Conservation (phyloP, 805 yeast genomes). For the Teunomyces cretensis region DNA sequence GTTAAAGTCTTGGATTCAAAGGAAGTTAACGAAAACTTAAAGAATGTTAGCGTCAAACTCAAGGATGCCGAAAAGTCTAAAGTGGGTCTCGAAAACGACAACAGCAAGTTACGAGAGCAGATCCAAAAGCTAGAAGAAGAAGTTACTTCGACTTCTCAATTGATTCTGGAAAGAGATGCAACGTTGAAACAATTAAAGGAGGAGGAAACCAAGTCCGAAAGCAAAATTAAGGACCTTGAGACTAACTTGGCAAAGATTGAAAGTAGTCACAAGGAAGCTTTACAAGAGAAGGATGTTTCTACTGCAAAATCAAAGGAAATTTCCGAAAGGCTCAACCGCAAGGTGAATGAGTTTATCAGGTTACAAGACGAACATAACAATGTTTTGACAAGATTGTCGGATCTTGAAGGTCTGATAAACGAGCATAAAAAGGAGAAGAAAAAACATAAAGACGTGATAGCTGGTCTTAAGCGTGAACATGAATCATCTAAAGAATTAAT, state of each 20-base stretch:
- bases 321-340: slow-evolving; percentile 7
- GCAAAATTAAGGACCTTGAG: slow-evolving; percentile 27
- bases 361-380: slow-evolving; percentile 10
- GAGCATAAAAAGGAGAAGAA: slow-evolving; percentile 9
- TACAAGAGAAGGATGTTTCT: slow-evolving; percentile 29
- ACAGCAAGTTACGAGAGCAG: slow-evolving; percentile 39
- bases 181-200: slow-evolving; percentile 43
- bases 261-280: slow-evolving; percentile 30
- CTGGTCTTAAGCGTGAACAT: slow-evolving; percentile 10
- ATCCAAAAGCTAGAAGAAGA: slow-evolving; percentile 34
- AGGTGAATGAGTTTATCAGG: slow-evolving; percentile 8
- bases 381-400: slow-evolving; percentile 1
- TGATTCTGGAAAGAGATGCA: slow-evolving; percentile 47
- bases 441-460: slow-evolving; percentile 8
- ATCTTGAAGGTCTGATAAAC: slow-evolving; percentile 9
- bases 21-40: slow-evolving; percentile 56
- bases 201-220: slow-evolving; percentile 34
- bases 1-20: slow-evolving; percentile 59
- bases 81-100: slow-evolving; percentile 30
- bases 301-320: slow-evolving; percentile 22
- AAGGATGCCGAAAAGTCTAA: slow-evolving; percentile 36
- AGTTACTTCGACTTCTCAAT: slow-evolving; percentile 21
- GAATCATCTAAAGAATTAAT: slow-evolving; percentile 2
- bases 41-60: slow-evolving; percentile 44
- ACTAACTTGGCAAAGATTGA: slow-evolving; percentile 30